Evolutionary conservation across 345 rosid species (phyloP), one percentile per base, ranked within the genome.

Genomic region (Eucalyptus cloeziana): DNA sequence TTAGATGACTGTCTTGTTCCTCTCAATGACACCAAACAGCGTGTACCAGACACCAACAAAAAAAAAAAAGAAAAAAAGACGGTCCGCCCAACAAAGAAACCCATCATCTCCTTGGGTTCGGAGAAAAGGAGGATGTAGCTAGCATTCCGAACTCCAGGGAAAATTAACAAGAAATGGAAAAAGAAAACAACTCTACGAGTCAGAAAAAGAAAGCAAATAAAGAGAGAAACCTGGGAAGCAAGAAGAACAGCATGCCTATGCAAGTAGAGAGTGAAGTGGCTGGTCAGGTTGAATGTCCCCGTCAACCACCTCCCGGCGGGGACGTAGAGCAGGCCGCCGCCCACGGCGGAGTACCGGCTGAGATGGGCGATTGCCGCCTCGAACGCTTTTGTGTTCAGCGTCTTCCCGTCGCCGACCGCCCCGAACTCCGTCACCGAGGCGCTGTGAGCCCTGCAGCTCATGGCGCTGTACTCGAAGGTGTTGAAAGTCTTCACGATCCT

Each of bases 261-360:
- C 85, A 93, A 91, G 90, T 51, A 93, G n/a, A 93, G 92, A 71
- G 95, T 92, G 90, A 92, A 92, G 86, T 93, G 93, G 81, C 92
- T 92, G 47, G 93, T 92, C 85, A 93, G 90, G 89, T 90, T 93
- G 90, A 93, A 93, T 51, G 90, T 93, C 50, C 92, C 94, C 5
- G 95, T 93, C 22, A 93, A 81, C 95, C 95, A 93, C 88, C 88
- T 92, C 81, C 95, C 95, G 4, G 94, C 89, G 30, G 95, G 95
- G 85, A 93, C 93, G 87, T 91, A 91, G 31, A 93, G 94, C 86
- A 88, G 58, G 27, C 91, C 89, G 22, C 95, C 95, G 71, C 95
- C 95, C 17, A 80, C 60, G 52, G 86, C 43, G 3, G 94, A 90
- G 54, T 81, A 92, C 86, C 90, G 91, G 79, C 92, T 88, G 44